Conservation (phyloP, 2,329 filamentous ascomycete genomes). For the Drechslerella dactyloides region DNA sequence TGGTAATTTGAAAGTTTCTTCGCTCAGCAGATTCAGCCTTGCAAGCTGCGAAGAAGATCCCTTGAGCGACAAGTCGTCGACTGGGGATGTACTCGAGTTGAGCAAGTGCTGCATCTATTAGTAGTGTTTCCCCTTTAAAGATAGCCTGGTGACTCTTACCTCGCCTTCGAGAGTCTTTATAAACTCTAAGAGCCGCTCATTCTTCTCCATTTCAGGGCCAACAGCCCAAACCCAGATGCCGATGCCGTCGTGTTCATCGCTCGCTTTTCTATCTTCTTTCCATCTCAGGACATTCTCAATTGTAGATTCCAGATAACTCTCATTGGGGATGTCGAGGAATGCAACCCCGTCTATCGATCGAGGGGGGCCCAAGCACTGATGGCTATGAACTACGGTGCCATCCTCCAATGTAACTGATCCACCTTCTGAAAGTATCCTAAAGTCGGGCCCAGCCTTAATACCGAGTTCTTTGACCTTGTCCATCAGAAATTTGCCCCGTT, state of each 20-base stretch:
- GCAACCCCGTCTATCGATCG: conserved; percentile 75
- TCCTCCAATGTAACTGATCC: conserved; percentile 68
- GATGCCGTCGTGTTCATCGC: conserved; percentile 71
- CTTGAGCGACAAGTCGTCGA: conserved; percentile 76
- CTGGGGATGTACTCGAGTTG: conserved; percentile 73
- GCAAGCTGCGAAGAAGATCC: conserved; percentile 71
- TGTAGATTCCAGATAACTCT: conserved; percentile 63
- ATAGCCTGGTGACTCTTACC: conserved; percentile 59
- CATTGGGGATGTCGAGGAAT: conserved; percentile 77
- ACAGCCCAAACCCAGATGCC: conserved; percentile 79
- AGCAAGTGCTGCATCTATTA: conserved; percentile 69
- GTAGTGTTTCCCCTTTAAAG: conserved; percentile 1
- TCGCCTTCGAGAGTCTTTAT: conserved; percentile 61
- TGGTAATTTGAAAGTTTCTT: conserved; percentile 74
- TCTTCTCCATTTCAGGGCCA: conserved; percentile 69
- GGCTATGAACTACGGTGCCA: conserved; percentile 75
- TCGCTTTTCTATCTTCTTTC: conserved; percentile 69
- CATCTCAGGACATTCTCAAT: conserved; percentile 72
- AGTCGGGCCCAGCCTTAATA: conserved; percentile 68
- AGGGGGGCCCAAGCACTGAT: conserved; percentile 78
- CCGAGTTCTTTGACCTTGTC: conserved; percentile 70
- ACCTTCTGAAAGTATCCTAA: conserved; percentile 68
- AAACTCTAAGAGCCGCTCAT: conserved; percentile 71
- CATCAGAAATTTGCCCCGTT: conserved; percentile 80
- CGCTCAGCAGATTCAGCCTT: conserved; percentile 74